phyloP scores from a whole-genome alignment of 2,329 filamentous ascomycete genomes.

The Verticillium alfalfae region DNA sequence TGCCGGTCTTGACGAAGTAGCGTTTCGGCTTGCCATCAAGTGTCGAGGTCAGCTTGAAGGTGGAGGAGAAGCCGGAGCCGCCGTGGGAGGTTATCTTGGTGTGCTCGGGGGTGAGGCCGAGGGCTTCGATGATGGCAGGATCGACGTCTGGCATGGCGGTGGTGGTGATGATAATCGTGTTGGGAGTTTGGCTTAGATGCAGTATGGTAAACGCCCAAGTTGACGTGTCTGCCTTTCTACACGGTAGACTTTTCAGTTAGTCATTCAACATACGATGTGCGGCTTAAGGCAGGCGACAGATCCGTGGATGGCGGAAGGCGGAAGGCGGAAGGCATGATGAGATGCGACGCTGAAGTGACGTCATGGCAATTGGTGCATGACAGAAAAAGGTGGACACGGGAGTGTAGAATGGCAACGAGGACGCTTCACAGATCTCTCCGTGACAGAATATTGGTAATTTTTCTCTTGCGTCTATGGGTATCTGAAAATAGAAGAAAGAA shows the following conservation, averaged over 20 bases:
- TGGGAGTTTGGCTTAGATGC: too few species aligned
- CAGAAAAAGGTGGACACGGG: background rate
- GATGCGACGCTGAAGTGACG: background rate
- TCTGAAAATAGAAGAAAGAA: background rate
- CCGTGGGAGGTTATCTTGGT: conserved; percentile 56
- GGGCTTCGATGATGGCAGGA: conserved; percentile 53
- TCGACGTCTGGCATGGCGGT: conserved; percentile 42
- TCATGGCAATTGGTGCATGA: background rate
- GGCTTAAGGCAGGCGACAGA: background rate
- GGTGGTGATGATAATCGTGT: background rate
- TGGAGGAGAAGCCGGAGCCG: conserved; percentile 63
- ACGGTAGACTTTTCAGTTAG: too few species aligned
- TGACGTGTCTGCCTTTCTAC: too few species aligned
- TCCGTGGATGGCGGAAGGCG: background rate
- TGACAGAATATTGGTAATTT: background rate
- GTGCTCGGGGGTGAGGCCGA: conserved; percentile 49
- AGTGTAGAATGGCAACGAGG: background rate
- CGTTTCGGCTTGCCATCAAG: conserved; percentile 42
- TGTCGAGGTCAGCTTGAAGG: conserved; percentile 49
- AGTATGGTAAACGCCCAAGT: too few species aligned
- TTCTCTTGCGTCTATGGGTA: background rate
- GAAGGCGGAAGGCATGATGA: background rate
- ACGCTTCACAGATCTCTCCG: background rate
- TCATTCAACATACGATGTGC: background rate
- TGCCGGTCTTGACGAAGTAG: conserved; percentile 70